These are phyloP conservation scores for Blastobotrys capitulatus DNA, from an alignment of 1,139 yeast genomes.

Conservation along the genomic window DNA sequence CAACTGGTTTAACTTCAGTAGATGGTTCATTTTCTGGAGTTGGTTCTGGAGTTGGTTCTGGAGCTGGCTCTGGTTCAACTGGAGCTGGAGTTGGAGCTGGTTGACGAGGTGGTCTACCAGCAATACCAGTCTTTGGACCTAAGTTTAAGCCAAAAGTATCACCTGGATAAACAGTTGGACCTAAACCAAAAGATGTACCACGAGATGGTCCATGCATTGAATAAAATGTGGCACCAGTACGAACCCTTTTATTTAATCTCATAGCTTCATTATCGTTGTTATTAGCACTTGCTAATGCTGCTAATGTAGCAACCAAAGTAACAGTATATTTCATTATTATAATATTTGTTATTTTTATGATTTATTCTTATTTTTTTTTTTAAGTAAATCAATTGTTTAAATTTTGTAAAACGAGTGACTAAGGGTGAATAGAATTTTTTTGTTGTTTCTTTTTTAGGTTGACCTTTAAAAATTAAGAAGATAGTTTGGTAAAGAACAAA, in stretches of 20 bases:
- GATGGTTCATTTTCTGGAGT: too few species aligned
- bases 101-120: neutral
- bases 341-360: neutral
- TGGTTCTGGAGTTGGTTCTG: neutral
- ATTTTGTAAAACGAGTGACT: conserved; percentile 4
- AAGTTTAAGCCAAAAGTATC: conserved; percentile 9
- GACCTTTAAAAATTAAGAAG: neutral
- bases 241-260: neutral
- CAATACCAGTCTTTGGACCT: conserved; percentile 10
- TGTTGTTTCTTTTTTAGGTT: neutral
- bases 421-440: neutral
- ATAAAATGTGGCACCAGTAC: conserved; percentile 6
- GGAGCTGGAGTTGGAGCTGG: neutral
- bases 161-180: conserved; percentile 7
- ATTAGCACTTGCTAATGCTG: neutral
- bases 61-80: neutral
- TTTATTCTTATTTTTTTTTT: neutral
- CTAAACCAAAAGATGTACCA: conserved; percentile 8
- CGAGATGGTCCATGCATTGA: conserved; percentile 9
- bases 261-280: neutral
- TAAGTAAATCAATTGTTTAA: too few species aligned
- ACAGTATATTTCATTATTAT: conserved; percentile 1
- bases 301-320: neutral
- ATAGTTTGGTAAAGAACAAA: neutral
- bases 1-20: neutral